These are phyloP conservation scores for Mycena amicta DNA, from an alignment of 768 basidiomycete species.

Conservation along the genomic window DNA sequence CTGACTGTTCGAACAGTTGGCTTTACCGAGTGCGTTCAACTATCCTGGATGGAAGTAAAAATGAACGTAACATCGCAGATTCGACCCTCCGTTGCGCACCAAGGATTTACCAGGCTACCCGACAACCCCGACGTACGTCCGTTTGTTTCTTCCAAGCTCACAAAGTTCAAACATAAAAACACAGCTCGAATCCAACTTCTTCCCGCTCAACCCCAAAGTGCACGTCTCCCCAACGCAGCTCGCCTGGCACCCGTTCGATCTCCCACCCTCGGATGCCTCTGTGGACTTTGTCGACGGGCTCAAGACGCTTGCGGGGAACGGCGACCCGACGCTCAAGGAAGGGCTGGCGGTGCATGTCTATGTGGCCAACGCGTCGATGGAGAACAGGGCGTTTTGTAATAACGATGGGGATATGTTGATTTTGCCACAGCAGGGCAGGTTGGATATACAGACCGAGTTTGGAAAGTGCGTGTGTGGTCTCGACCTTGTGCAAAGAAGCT, in stretches of 20 bases:
- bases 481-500: not conserved
- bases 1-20: constrained; percentile 42
- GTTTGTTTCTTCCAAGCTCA: not conserved
- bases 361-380: constrained; percentile 61
- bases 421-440: constrained; percentile 62
- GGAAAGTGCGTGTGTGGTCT: constrained; percentile 51
- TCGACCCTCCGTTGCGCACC: constrained; percentile 67
- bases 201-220: constrained; percentile 60
- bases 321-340: constrained; percentile 63
- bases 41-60: too few species aligned
- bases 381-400: constrained; percentile 60
- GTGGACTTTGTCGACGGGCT: constrained; percentile 62
- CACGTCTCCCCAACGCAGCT: constrained; percentile 65
- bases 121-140: constrained; percentile 59
- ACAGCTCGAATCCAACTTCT: constrained; percentile 66
- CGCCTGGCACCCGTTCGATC: constrained; percentile 64
- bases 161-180: not conserved
- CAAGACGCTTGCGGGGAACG: constrained; percentile 65
- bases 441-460: constrained; percentile 72
- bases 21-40: constrained; percentile 55
- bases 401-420: constrained; percentile 71
- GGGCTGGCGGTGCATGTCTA: constrained; percentile 69
- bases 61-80: constrained; percentile 34
- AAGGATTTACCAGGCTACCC: constrained; percentile 57
- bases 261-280: constrained; percentile 43